Conservation (phyloP, 305 asterid genomes). For the Caryopteris hybrid region DNA sequence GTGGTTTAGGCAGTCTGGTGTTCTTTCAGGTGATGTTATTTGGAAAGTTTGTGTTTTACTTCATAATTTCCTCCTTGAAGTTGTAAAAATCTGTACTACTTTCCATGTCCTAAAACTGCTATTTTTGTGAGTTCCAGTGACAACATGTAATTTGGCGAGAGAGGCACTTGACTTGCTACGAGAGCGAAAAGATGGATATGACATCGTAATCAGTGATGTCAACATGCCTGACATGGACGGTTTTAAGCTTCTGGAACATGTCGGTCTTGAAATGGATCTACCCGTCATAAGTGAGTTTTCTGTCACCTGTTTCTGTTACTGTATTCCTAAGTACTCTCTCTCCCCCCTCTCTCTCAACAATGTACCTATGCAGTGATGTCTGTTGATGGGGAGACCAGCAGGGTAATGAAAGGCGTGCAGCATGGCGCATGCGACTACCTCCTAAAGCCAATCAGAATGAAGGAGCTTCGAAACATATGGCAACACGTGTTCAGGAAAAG, state of each 20-base stretch:
- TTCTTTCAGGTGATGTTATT: neutral
- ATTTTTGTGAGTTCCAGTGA: constrained; percentile 46
- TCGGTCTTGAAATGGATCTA: constrained; percentile 94
- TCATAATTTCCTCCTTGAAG: neutral
- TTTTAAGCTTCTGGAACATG: constrained; percentile 87
- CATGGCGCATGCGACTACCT: constrained; percentile 97
- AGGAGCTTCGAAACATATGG: constrained; percentile 94
- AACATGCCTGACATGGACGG: constrained; percentile 99
- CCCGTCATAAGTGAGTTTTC: constrained; percentile 78
- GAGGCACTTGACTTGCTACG: constrained; percentile 82
- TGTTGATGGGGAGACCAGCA: constrained; percentile 92
- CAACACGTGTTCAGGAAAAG: constrained; percentile 85
- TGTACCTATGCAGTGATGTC: constrained; percentile 74
- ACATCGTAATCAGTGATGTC: constrained; percentile 89
- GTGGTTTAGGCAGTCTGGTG: neutral
- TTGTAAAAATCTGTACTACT: neutral
- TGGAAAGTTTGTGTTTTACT: neutral
- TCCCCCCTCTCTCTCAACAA: neutral
- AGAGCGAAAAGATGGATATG: constrained; percentile 75
- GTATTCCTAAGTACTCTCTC: neutral
- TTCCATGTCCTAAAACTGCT: constrained; percentile 6
- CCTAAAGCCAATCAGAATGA: constrained; percentile 89
- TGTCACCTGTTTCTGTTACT: neutral
- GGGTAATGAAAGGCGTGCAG: constrained; percentile 97
- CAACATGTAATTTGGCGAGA: constrained; percentile 73